Percentiles rank a stretch among this genome's conserved stretches.
These are phyloP conservation scores for Crucibulum laeve DNA, from an alignment of 768 basidiomycete genomes.

Conservation along the genomic window DNA sequence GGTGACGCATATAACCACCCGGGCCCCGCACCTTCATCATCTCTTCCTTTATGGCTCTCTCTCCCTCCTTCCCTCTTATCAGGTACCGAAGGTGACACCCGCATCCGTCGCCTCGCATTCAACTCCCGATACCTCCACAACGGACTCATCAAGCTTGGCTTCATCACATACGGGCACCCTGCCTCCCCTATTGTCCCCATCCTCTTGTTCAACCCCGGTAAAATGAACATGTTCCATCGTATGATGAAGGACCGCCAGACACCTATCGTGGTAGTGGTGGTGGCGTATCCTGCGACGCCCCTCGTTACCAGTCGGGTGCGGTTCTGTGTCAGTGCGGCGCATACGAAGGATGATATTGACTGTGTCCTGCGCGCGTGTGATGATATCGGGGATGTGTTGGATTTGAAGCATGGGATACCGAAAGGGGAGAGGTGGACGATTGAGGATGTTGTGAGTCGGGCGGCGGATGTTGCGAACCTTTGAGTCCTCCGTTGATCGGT, in stretches of 20 bases:
- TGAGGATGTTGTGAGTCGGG: slow-evolving; percentile 65
- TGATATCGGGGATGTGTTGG: slow-evolving; percentile 86
- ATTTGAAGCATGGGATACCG: slow-evolving; percentile 73
- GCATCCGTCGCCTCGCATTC: slow-evolving; percentile 88
- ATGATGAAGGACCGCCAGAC: slow-evolving; percentile 80
- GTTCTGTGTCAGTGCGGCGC: slow-evolving; percentile 91
- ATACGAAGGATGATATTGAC: slow-evolving; percentile 98
- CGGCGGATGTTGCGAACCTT: slow-evolving; percentile 68
- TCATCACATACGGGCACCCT: slow-evolving; percentile 91
- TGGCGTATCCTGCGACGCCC: slow-evolving; percentile 87
- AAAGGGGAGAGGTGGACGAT: slow-evolving; percentile 68
- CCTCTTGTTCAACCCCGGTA: slow-evolving; percentile 87
- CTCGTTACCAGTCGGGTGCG: slow-evolving; percentile 84
- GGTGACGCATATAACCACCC: slow-evolving; percentile 45
- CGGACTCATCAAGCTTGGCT: slow-evolving; percentile 86
- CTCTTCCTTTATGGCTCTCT: slow-evolving; percentile 74
- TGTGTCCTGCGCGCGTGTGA: slow-evolving; percentile 79
- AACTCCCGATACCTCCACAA: slow-evolving; percentile 89
- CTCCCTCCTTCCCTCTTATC: slow-evolving; percentile 71
- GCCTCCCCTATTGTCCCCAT: slow-evolving; percentile 93
- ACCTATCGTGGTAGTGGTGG: slow-evolving; percentile 86
- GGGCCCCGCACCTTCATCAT: slow-evolving; percentile 61
- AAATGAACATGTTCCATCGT: slow-evolving; percentile 88
- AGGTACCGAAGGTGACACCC: slow-evolving; percentile 77
- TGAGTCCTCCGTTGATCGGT: no score